A percentile compares a stretch with the other conserved stretches of the same genome.
These are phyloP conservation scores for Blepharisma stoltei DNA, from an alignment of 73 alveolate species.

Conservation along the genomic window DNA sequence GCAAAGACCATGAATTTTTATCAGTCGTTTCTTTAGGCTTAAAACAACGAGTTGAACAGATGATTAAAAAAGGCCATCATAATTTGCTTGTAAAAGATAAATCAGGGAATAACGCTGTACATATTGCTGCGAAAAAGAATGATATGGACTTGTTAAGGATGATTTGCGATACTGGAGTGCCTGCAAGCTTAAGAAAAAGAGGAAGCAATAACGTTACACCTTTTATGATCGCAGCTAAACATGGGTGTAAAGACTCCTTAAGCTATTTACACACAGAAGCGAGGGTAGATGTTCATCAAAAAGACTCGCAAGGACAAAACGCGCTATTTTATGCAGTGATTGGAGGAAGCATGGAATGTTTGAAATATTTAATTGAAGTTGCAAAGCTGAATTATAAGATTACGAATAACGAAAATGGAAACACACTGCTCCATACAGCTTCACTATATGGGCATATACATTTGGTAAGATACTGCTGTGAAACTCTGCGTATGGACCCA, in stretches of 20 bases:
- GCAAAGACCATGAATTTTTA: slow-evolving; percentile 18
- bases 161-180: slow-evolving; percentile 26
- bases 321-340: slow-evolving; percentile 19
- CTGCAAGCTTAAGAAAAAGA: slow-evolving; percentile 17
- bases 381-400: slow-evolving; percentile 7
- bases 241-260: slow-evolving; percentile 19
- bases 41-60: slow-evolving; percentile 3
- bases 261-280: slow-evolving; percentile 11
- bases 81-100: neutral
- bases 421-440: neutral
- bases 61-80: slow-evolving; percentile 12
- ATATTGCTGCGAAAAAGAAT: slow-evolving; percentile 24
- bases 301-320: neutral
- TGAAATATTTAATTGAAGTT: neutral
- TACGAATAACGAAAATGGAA: neutral
- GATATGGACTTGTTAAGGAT: neutral
- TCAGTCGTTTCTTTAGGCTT: slow-evolving; percentile 24
- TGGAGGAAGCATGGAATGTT: slow-evolving; percentile 23
- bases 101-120: slow-evolving; percentile 17
- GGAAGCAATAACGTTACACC: neutral
- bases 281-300: neutral
- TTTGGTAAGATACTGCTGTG: slow-evolving; percentile 8
- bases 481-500: slow-evolving; percentile 9
- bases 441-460: neutral
- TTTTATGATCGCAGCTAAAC: slow-evolving; percentile 20